Percentiles rank a stretch among this genome's conserved stretches.
phyloP scores from a whole-genome alignment of 139 green algal species.

The Coccomyxa sp. region DNA sequence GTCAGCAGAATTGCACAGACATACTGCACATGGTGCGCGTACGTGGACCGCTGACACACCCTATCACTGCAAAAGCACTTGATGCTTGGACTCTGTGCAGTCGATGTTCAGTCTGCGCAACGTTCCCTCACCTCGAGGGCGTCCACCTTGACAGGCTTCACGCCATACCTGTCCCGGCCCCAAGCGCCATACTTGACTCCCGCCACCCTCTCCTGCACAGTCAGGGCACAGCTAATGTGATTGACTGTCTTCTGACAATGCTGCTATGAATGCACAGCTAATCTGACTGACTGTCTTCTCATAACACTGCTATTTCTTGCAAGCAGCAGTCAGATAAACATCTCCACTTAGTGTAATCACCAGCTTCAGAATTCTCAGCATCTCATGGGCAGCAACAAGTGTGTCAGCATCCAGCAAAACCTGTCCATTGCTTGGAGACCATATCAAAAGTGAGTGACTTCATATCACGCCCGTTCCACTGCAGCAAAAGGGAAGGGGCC shows the following conservation, averaged over 20 bases:
- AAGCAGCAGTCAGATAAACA: no score
- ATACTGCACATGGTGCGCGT: no score
- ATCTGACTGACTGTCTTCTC: neutral
- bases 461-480: neutral
- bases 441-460: neutral
- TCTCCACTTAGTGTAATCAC: no score
- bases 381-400: no score
- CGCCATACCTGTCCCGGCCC: conserved; percentile 51
- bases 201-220: conserved; percentile 40
- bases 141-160: conserved; percentile 49
- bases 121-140: conserved; percentile 19
- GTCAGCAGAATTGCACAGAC: no score
- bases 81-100: neutral
- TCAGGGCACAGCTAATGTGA: neutral
- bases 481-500: neutral
- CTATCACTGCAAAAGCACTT: neutral
- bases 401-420: no score
- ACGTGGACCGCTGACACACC: no score
- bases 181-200: conserved; percentile 41
- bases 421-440: neutral
- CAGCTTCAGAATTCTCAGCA: no score
- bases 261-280: neutral
- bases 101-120: neutral
- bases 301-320: neutral
- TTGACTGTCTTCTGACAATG: neutral